These are phyloP conservation scores for Botrytis fragariae DNA, from an alignment of 2,329 filamentous ascomycete genomes.

Conservation along the genomic window DNA sequence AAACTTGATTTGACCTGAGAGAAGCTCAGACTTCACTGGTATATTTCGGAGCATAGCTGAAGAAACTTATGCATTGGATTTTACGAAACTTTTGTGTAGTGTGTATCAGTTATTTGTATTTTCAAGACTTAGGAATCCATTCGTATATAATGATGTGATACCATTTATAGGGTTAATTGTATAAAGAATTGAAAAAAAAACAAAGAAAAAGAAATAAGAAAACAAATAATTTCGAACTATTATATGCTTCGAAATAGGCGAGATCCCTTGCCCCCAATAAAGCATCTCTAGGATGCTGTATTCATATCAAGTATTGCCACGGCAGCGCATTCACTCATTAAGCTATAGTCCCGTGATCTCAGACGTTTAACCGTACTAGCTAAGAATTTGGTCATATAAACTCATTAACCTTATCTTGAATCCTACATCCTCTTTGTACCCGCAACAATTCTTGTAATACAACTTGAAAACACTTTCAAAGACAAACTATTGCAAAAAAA, in stretches of 20 bases:
- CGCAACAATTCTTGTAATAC: background rate
- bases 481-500: background rate
- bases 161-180: too few relatives aligned
- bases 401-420: background rate
- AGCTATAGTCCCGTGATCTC: background rate
- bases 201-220: too few relatives aligned
- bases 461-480: background rate
- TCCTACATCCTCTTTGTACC: background rate
- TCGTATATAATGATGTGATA: too few relatives aligned
- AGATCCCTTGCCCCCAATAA: too few relatives aligned
- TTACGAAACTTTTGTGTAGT: too few relatives aligned
- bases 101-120: too few relatives aligned
- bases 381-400: background rate
- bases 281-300: background rate
- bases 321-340: background rate
- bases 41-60: too few relatives aligned
- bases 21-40: fast-evolving
- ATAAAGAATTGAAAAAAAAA: too few relatives aligned
- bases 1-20: background rate
- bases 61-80: too few relatives aligned
- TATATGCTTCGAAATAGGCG: too few relatives aligned
- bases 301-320: background rate
- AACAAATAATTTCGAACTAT: too few relatives aligned
- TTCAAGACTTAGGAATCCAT: too few relatives aligned
- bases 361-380: background rate